phyloP scores from a whole-genome alignment of 352 stramenopile species.

The Phytophthora capsici region DNA sequence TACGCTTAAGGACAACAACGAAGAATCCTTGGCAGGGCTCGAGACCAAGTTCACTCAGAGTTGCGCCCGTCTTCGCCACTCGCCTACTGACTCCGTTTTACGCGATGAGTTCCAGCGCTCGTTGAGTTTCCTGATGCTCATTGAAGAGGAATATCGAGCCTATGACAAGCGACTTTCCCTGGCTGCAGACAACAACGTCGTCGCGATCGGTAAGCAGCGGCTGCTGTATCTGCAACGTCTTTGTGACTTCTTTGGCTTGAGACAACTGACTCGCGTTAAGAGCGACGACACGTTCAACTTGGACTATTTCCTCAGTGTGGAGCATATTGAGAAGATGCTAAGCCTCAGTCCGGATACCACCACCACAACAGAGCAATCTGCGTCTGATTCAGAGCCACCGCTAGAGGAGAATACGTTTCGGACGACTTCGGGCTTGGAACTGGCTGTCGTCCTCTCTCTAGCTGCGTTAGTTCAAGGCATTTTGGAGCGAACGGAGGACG shows the following conservation, averaged over 20 bases:
- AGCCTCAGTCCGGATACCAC: constrained; percentile 4
- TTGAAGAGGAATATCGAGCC: constrained; percentile 81
- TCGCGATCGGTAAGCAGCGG: constrained; percentile 53
- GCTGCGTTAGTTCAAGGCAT: constrained; percentile 39
- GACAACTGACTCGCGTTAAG: constrained; percentile 3
- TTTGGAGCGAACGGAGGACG: constrained; percentile 35
- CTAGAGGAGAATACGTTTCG: constrained; percentile 23
- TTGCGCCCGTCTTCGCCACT: constrained; percentile 72
- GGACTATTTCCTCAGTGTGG: constrained; percentile 54
- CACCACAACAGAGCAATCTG: background rate
- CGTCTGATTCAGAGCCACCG: background rate
- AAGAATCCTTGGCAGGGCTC: constrained; percentile 49
- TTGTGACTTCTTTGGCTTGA: constrained; percentile 56
- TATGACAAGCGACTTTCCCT: constrained; percentile 61
- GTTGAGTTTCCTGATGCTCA: constrained; percentile 58
- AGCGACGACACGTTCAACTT: constrained; percentile 42
- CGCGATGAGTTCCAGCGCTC: constrained; percentile 62
- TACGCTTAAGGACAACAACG: constrained; percentile 75
- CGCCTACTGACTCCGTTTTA: constrained; percentile 65
- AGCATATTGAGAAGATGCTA: constrained; percentile 55
- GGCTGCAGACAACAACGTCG: constrained; percentile 61
- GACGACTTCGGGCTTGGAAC: constrained; percentile 30
- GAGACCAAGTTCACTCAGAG: constrained; percentile 59
- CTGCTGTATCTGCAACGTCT: constrained; percentile 54
- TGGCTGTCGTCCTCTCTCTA: constrained; percentile 30